Percentiles rank a stretch among this genome's conserved stretches.
Conservation (phyloP, 768 basidiomycete species). For the Dacryopinax primogenitus region DNA sequence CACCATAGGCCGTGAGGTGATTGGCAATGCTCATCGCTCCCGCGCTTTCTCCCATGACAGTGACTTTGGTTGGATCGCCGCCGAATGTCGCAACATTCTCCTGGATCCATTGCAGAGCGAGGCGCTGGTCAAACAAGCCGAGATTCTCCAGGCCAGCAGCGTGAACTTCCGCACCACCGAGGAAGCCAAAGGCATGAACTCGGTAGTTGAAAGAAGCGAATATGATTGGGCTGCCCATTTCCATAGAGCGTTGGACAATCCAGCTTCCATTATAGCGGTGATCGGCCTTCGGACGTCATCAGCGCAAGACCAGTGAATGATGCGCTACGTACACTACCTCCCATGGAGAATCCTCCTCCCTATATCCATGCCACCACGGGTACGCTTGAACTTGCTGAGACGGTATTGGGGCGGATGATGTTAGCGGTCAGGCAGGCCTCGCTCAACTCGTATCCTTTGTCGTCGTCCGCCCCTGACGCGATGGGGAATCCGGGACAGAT, state of each 20-base stretch:
- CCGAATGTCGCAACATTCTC: conserved; percentile 25
- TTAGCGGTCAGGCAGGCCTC: conserved; percentile 43
- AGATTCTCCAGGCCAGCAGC: conserved; percentile 33
- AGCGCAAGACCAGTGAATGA: not conserved
- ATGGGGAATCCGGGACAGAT: conserved; percentile 1
- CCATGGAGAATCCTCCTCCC: conserved; percentile 29
- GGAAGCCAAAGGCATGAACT: conserved; percentile 39
- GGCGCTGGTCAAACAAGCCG: conserved; percentile 35
- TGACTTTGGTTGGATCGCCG: conserved; percentile 31
- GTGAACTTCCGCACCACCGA: conserved; percentile 33
- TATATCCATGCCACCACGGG: conserved; percentile 39
- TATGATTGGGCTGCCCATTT: conserved; percentile 34
- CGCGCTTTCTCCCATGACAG: conserved; percentile 44
- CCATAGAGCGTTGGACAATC: conserved; percentile 19
- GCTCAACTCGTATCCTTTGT: not conserved
- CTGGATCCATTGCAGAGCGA: conserved; percentile 23
- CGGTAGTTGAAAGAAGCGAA: conserved; percentile 42
- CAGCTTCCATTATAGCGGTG: conserved; percentile 27
- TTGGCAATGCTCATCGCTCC: conserved; percentile 41
- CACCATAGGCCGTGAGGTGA: conserved; percentile 37
- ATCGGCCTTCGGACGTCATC: conserved; percentile 16
- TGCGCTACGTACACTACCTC: not conserved
- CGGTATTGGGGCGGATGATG: conserved; percentile 32
- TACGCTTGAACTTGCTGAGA: conserved; percentile 21
- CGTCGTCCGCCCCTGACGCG: not conserved